These are phyloP conservation scores for Blastobotrys peoriensis DNA, from an alignment of 805 yeast species.

Conservation along the genomic window DNA sequence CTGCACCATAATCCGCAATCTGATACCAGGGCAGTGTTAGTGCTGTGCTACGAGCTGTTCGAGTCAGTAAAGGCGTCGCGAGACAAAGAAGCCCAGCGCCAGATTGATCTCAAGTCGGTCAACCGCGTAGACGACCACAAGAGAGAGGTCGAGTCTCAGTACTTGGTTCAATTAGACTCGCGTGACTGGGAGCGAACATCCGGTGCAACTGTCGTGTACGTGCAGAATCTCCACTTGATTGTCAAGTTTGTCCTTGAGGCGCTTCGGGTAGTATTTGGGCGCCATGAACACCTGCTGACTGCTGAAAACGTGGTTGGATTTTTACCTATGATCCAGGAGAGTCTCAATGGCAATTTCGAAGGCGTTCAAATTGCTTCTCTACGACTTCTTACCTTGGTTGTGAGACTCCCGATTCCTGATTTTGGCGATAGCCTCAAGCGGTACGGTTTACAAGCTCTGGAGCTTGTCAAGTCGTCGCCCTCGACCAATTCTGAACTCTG, in stretches of 20 bases:
- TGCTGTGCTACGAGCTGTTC: conserved; percentile 69
- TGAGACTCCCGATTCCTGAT: conserved; percentile 57
- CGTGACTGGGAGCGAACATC: conserved; percentile 18
- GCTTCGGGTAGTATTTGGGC: conserved; percentile 61
- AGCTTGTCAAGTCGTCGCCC: conserved; percentile 67
- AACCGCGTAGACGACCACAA: conserved; percentile 21
- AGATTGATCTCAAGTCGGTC: conserved; percentile 2
- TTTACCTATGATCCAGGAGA: conserved; percentile 60
- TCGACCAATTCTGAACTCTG: conserved; percentile 71
- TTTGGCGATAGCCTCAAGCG: conserved; percentile 30
- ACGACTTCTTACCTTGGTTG: conserved; percentile 52
- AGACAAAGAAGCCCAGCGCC: conserved; percentile 11
- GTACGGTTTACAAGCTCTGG: conserved; percentile 31
- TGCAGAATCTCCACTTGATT: conserved; percentile 53
- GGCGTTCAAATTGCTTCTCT: conserved; percentile 66
- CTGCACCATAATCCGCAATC: conserved; percentile 62
- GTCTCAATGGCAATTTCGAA: conserved; percentile 65
- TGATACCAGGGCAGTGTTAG: conserved; percentile 51
- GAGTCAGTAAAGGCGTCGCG: conserved; percentile 24
- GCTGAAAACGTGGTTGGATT: conserved; percentile 63
- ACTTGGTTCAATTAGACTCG: conserved; percentile 65
- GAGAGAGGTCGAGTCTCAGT: conserved; percentile 53
- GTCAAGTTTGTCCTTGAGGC: conserved; percentile 75
- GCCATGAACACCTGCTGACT: conserved; percentile 54
- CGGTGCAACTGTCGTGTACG: conserved; percentile 31